Conservation (phyloP, 352 stramenopile genomes). For the Globisporangium irregulare region DNA sequence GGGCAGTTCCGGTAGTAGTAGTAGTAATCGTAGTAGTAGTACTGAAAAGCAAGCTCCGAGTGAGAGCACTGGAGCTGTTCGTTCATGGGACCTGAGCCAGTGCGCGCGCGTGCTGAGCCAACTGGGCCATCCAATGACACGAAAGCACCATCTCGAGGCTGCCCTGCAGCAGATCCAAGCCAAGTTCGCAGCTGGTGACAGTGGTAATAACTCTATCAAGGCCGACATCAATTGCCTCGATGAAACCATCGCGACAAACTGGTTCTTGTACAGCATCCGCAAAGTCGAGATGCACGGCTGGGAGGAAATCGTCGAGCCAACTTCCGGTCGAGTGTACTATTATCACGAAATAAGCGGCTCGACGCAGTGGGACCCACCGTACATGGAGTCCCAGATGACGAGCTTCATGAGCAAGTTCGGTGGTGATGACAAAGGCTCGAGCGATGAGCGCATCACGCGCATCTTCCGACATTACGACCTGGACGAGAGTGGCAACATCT, state of each 20-base stretch:
- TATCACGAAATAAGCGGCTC: conserved; percentile 52
- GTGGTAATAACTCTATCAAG: not conserved
- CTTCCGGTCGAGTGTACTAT: conserved; percentile 46
- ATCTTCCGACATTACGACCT: conserved; percentile 71
- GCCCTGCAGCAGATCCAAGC: conserved; percentile 24
- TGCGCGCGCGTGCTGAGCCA: conserved; percentile 32
- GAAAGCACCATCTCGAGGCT: conserved; percentile 28
- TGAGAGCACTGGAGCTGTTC: not conserved
- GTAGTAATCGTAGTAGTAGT: not conserved
- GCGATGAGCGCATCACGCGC: conserved; percentile 51
- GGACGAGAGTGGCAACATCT: conserved; percentile 64
- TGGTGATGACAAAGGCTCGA: conserved; percentile 16
- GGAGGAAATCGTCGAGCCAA: conserved; percentile 46
- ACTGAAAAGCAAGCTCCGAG: not conserved
- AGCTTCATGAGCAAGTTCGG: conserved; percentile 47
- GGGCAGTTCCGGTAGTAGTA: not conserved
- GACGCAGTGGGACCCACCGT: conserved; percentile 70
- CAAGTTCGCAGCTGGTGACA: conserved; percentile 19
- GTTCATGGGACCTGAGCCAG: conserved; percentile 20
- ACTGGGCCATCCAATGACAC: conserved; percentile 33
- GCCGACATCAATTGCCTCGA: conserved; percentile 7
- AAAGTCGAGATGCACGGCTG: conserved; percentile 51
- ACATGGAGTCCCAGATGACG: conserved; percentile 48
- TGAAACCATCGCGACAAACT: conserved; percentile 30
- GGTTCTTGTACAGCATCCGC: conserved; percentile 39